Base-by-base conservation (phyloP, 2,329 filamentous ascomycete genomes). In the Cladosporium phlei region DNA sequence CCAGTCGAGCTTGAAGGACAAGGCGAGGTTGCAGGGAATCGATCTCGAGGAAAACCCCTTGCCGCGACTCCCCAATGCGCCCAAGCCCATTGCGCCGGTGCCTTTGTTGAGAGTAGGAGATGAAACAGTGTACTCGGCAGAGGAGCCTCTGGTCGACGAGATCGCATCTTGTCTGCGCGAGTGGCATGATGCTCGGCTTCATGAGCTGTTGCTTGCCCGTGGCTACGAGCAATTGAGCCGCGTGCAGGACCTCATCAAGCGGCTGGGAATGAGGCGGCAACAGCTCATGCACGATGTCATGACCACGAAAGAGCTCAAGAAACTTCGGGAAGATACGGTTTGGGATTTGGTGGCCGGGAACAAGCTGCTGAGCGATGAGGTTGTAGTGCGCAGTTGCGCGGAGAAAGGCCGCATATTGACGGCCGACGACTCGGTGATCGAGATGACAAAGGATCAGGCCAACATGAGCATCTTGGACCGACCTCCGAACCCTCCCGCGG, bases 101-200 rank as follows among this genome's bases (percentile, higher is more conserved):
- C 93, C 93, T 4, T 93, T 97, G 86, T 77, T 98, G 44, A 95
- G 96, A 67, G 91, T 98, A 64, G 93, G 93, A 49, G 93, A 98
- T 62, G 93, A 98, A 71, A 95, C 89, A 2, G 88, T 90, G 1
- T 95, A 88, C 0, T 96, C 89, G 5, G 75, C 80, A 12, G 83
- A 86, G 7, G 94, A 98, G 65, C 93, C 93, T 2, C 69, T 98
- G 51, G 90, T 98, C 19, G 93, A 98, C 67, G 93, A 98, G 66
- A 97, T 98, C 58, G 90, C 93, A 11, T 96, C 90, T 3, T 98
- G 93, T 64, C 71, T 98, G 53, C 82, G 93, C 57, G 93, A 98
- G 76, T 98, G 93, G 94, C 91, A 98, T 69, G 95, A 93, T 16
- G 95, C 90, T 14, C 94, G 96, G 62, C 76, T 98, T 12, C 94